Evolutionary conservation across 768 basidiomycete genomes (phyloP).

Genomic region (Tylopilus rubrobrunneus): DNA sequence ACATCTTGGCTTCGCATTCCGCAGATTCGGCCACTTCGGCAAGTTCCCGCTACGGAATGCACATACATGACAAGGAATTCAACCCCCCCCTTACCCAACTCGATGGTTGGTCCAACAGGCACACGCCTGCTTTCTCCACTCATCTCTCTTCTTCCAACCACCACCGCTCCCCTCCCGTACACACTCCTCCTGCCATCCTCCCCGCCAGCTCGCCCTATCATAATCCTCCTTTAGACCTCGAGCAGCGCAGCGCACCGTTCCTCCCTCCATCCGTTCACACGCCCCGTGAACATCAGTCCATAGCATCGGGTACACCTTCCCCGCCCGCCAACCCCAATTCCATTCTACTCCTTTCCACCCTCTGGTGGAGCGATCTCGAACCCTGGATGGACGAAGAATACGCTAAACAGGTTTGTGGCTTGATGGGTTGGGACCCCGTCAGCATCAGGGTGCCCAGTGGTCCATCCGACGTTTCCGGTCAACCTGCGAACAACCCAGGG

Average conservation of each 20-base stretch:
- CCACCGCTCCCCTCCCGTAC: slow-evolving; percentile 38
- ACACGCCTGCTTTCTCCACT: slow-evolving; percentile 22
- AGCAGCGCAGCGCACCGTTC: slow-evolving; percentile 14
- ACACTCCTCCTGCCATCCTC: slow-evolving; percentile 20
- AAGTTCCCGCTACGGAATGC: slow-evolving; percentile 34
- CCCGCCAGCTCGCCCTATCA: slow-evolving; percentile 17
- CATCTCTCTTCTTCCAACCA: slow-evolving; percentile 43
- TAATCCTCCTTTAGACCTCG: slow-evolving; percentile 18
- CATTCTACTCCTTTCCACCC: slow-evolving; percentile 50
- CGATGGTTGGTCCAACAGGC: slow-evolving; percentile 38
- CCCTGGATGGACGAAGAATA: slow-evolving; percentile 98
- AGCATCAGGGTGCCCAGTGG: slow-evolving; percentile 69
- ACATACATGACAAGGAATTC: slow-evolving; percentile 37
- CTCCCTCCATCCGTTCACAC: slow-evolving; percentile 17
- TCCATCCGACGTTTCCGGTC: slow-evolving; percentile 52
- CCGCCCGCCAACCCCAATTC: slow-evolving; percentile 27
- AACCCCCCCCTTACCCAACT: slow-evolving; percentile 16
- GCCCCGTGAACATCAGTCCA: slow-evolving; percentile 15
- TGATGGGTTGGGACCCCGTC: slow-evolving; percentile 86
- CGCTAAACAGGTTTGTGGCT: slow-evolving; percentile 77
- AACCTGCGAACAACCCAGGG: slow-evolving; percentile 78
- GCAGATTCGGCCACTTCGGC: slow-evolving; percentile 26
- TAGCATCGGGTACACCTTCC: slow-evolving; percentile 14
- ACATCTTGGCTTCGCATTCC: slow-evolving; percentile 12
- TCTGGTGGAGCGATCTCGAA: slow-evolving; percentile 88